A percentile compares a stretch with the other conserved stretches of the same genome.
These are phyloP conservation scores for Gnomoniopsis sp. DNA, from an alignment of 2,329 filamentous ascomycete species.

Conservation along the genomic window DNA sequence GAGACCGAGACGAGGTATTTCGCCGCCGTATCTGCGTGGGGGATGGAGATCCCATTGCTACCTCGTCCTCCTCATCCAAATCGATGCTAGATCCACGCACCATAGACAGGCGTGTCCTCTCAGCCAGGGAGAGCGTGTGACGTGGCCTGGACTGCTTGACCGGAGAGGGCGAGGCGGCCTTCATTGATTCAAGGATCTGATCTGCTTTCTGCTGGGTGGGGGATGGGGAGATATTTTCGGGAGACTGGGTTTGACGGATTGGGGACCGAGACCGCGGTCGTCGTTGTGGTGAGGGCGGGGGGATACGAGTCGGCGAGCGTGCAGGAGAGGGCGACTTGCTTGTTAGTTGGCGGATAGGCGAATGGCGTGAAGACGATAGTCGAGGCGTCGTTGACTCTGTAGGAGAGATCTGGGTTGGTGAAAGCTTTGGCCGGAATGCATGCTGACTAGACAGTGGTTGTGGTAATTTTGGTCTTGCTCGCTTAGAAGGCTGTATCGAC, in stretches of 20 bases:
- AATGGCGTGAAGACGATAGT: not conserved
- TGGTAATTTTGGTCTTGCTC: not conserved
- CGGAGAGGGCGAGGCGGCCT: constrained; percentile 55
- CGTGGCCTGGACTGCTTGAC: constrained; percentile 45
- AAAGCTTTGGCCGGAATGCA: constrained; percentile 6
- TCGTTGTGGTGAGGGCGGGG: constrained; percentile 11
- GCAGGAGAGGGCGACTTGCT: not conserved
- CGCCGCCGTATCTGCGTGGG: not conserved
- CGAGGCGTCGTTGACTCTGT: not conserved
- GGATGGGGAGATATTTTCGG: constrained; percentile 23
- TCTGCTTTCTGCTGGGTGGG: constrained; percentile 52
- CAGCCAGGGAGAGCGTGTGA: constrained; percentile 63
- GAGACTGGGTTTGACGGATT: constrained; percentile 1
- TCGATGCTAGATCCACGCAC: constrained; percentile 49
- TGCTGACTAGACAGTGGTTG: constrained; percentile 10
- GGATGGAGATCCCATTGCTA: not conserved
- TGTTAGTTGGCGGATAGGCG: not conserved
- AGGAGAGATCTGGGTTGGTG: constrained; percentile 8
- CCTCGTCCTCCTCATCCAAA: constrained; percentile 21
- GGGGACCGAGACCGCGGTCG: not conserved
- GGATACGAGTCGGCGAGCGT: not conserved
- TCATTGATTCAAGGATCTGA: constrained; percentile 53
- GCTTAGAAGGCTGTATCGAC: not conserved
- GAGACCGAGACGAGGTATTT: constrained; percentile 2
- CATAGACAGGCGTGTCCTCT: constrained; percentile 82